Base-by-base conservation (phyloP, 352 stramenopile species). In the Pythium sp. region DNA sequence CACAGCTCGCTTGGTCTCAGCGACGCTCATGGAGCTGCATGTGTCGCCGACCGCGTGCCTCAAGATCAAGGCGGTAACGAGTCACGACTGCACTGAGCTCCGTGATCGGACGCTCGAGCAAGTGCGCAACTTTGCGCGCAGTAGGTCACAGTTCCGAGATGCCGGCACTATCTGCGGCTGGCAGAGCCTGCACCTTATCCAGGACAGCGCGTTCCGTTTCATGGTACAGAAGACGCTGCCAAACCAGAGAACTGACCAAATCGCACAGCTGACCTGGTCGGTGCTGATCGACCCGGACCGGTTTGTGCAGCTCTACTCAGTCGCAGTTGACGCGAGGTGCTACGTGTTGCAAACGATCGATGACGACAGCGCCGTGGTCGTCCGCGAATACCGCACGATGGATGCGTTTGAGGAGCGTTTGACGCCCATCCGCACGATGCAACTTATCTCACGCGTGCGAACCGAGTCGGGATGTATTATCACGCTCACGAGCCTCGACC, bases 311-410 rank as follows among this genome's bases (percentile, higher is more conserved):
- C 32, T 72, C 18, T 58, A 67, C 60, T 67, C 66, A 34, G 2
- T 9, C 1, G 59, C 54, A 4, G 38, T 67, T 36, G 61, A 58
- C 12, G 67, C 67, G 59, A 62, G 55, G 30, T 67, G 51, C 59
- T 32, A 30, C 36, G 12, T 67, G 51, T 15, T 72, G 5, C 66
- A 72, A 22, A 11, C 20, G 9, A 15, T 72, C n/a, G 66, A 72
- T 46, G 59, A 28, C 14, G 66, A 72, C 59, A 72, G 63, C 55
- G 18, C 64, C 20, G 55, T 72, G 26, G 43, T 63, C 1, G 46
- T 66, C 41, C 66, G 67, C 51, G 66, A 72, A 41, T 34, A 54
- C 54, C 49, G 30, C 11, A 41, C 51, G 28, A 72, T 72, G 66
- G 18, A 67, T 53, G 12, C 59, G 38, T 9, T 18, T n/a, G 51